Base-by-base conservation (phyloP, 306 rosid genomes). In the Rosa multiflora region DNA sequence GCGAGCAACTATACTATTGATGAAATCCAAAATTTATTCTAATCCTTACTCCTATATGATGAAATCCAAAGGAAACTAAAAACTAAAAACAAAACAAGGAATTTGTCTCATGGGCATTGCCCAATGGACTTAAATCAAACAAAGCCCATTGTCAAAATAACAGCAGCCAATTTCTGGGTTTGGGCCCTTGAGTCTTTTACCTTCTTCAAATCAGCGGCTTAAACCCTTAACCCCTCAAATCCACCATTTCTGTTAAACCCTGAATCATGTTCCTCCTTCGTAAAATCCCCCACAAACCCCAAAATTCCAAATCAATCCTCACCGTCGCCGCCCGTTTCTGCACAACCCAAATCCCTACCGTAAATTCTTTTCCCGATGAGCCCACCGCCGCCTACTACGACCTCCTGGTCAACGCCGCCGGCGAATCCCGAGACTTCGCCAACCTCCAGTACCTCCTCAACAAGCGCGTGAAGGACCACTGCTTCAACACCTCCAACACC, bases 381-480 rank as follows among this genome's bases (percentile, higher is more conserved):
- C 83, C 90, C 39, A 73, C 87, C 70, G 18, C 80, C 8, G 83
- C 78, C 78, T 18, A 79, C 72, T 82, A 87, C 76, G 88, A 87
- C 70, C 73, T 66, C 5, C 70, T 72, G 32, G 83, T 87, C 71
- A 44, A 72, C 37, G 58, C 73, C 35, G 91, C 91, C 3, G 91
- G 80, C 1, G 61, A 4, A 53, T 72, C 88, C 43, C 75, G 87
- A 67, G 89, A 89, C 84, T 78, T 84, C 39, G 35, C 70, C 9
- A 53, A 77, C 3, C 83, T 91, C 70, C 73, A 71, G 20, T 48
- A 64, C n/a, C 72, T 85, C 82, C 91, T 91, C 70, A 86, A 84
- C 78, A 88, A 87, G 85, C 90, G 92, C 82, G 3, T 85, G 40
- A 81, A 74, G 48, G 90, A 87, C 43, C 81, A 80, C 40, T 88